Conservation (phyloP, 1,139 yeast genomes). For the Kurtzmaniella quercitrusa region DNA sequence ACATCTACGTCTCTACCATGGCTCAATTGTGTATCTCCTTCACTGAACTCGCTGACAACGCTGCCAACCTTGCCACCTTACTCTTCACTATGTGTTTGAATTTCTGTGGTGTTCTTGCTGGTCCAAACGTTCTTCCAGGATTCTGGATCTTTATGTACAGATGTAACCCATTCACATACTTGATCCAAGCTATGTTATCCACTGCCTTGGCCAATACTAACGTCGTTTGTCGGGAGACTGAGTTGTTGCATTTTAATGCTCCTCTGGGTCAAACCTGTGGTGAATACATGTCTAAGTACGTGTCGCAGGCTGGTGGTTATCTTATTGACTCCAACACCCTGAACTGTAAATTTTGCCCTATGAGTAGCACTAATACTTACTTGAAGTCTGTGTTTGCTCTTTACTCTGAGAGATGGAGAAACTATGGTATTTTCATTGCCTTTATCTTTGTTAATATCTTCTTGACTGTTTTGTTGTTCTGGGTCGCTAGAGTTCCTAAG, state of each 20-base stretch:
- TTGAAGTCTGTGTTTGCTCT: slow-evolving; percentile 14
- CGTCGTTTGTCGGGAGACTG: slow-evolving; percentile 41
- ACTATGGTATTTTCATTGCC: slow-evolving; percentile 15
- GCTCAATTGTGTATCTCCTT: slow-evolving; percentile 65
- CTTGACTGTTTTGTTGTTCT: slow-evolving; percentile 20
- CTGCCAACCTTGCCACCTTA: slow-evolving; percentile 63
- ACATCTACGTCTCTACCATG: slow-evolving; percentile 56
- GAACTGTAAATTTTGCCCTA: slow-evolving; percentile 18
- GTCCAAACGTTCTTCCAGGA: slow-evolving; percentile 47
- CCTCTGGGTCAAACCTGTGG: slow-evolving; percentile 31
- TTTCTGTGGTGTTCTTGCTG: slow-evolving; percentile 80
- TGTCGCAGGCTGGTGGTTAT: slow-evolving; percentile 22
- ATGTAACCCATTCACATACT: slow-evolving; percentile 34
- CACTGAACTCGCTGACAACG: slow-evolving; percentile 63
- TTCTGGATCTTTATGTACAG: slow-evolving; percentile 59
- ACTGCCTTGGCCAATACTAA: slow-evolving; percentile 33
- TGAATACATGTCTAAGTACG: slow-evolving; percentile 19
- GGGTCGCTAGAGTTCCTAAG: slow-evolving; percentile 28
- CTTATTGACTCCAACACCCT: slow-evolving; percentile 15
- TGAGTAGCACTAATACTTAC: slow-evolving; percentile 17
- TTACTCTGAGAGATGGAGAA: slow-evolving; percentile 18
- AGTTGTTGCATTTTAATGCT: slow-evolving; percentile 44
- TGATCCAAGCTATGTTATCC: slow-evolving; percentile 48
- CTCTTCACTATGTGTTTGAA: slow-evolving; percentile 57
- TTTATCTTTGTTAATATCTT: slow-evolving; percentile 19